A percentile compares a stretch with the other conserved stretches of the same genome.
Conservation (phyloP, 2,329 filamentous ascomycete species). For the Xylaria sp. region DNA sequence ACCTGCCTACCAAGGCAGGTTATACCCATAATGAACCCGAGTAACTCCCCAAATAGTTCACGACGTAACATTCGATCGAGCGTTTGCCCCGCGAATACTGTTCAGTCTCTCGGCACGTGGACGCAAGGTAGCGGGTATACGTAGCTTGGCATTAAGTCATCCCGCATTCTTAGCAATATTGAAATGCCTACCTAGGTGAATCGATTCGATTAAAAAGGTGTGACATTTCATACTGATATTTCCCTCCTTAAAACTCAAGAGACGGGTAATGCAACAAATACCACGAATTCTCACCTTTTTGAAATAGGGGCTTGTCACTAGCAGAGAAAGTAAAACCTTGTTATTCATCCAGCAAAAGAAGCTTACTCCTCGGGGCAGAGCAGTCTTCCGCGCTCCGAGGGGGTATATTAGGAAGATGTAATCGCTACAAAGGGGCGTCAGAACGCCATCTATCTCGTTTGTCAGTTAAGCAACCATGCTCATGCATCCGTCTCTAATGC, state of each 20-base stretch:
- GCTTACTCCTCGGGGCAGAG: conserved; percentile 21
- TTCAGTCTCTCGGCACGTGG: conserved; percentile 29
- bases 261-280: background rate
- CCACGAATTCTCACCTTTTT: background rate
- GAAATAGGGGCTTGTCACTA: background rate
- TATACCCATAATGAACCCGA: background rate
- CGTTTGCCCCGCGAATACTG: conserved; percentile 19
- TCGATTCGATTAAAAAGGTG: background rate
- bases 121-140: conserved; percentile 3
- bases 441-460: conserved; percentile 33
- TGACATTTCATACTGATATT: background rate
- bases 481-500: conserved; percentile 36
- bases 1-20: conserved; percentile 20
- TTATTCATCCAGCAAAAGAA: conserved; percentile 18
- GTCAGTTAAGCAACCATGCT: conserved; percentile 25
- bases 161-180: too few relatives aligned
- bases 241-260: background rate
- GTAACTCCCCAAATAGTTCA: conserved; percentile 1
- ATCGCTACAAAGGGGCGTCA: conserved; percentile 25
- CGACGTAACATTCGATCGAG: conserved; percentile 19
- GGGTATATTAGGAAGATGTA: conserved; percentile 34
- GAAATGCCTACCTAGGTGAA: background rate
- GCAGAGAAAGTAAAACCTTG: background rate
- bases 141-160: conserved; percentile 26
- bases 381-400: conserved; percentile 5